phyloP scores from a whole-genome alignment of 1,284 basidiomycete species.

The Rhizoctonia solani region DNA sequence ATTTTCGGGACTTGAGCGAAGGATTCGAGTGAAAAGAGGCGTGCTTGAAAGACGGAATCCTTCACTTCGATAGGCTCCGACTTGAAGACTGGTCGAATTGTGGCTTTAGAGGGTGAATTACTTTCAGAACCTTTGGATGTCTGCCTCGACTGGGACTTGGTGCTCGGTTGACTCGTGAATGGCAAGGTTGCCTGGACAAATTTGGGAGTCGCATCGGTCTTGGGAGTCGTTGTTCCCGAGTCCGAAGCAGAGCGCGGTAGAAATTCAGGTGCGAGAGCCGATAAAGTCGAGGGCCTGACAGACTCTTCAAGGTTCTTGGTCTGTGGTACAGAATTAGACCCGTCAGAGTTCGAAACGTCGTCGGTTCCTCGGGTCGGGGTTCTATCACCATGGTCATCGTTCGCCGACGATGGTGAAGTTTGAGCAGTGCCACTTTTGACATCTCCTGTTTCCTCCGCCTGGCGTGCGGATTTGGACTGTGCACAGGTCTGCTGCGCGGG shows the following conservation, averaged over 20 bases:
- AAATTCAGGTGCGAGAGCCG: constrained; percentile 19
- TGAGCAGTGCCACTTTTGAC: too few relatives aligned
- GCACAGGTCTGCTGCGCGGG: neutral
- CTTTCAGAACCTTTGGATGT: neutral
- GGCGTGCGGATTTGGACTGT: neutral
- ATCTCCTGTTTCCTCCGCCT: too few relatives aligned
- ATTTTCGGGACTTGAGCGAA: constrained; percentile 53
- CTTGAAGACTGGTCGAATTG: constrained; percentile 51
- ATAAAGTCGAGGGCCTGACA: neutral
- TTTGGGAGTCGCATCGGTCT: neutral
- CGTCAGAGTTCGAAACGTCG: neutral
- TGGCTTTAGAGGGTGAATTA: neutral
- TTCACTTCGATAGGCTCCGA: constrained; percentile 74
- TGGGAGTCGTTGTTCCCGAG: neutral
- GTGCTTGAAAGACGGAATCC: constrained; percentile 66
- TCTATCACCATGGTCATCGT: neutral
- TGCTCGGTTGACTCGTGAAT: neutral
- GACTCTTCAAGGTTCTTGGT: neutral
- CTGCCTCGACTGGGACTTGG: neutral
- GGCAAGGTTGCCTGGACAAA: neutral
- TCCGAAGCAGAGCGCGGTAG: constrained; percentile 3
- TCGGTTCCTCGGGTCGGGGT: neutral
- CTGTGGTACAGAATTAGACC: neutral
- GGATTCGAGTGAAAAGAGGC: constrained; percentile 56
- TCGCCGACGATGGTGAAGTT: too few relatives aligned